Evolutionary conservation across 2,329 filamentous ascomycete species (phyloP), one percentile per base, ranked within the genome.

Genomic region (Orbilia javanica): DNA sequence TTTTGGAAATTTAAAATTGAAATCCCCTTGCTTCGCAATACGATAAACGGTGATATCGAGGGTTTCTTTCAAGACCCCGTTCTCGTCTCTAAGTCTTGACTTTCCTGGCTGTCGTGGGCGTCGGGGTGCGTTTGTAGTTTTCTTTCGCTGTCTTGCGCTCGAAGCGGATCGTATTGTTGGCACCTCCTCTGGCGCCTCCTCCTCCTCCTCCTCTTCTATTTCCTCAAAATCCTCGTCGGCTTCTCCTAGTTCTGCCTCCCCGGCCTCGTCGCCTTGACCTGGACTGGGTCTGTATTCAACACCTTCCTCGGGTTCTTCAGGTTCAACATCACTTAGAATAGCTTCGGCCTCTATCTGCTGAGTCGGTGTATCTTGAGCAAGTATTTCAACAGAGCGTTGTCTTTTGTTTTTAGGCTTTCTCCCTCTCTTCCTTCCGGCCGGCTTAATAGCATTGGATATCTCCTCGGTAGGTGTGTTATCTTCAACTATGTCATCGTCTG

Each of bases 21-120:
- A 63, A 29, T 78, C 74, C n/a, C 52, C 62, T 31, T 72, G 20
- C 18, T 78, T 78, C 3, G 74, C 62, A 25, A 78, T 78, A n/a
- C 67, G 74, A 27, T 78, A 72, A 22, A 78, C 74, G 1, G 74
- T 78, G 39, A 78, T 78, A 15, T 78, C 74, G 46, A 78, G 69
- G 3, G 74, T 78, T 68, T 78, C 74, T 22, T 78, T 78, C 2
- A 31, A 53, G 20, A 72, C 74, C 3, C 67, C 74, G n/a, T 78
- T 72, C 42, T 72, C 62, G 11, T 72, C 36, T 27, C 62, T 29
- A 3, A 62, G 52, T 50, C 48, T 72, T 13, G 67, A 78, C 34
- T 62, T 62, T 4, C 52, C 62, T 13, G 62, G 31, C 10, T 52
- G 67, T 22, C 67, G 60, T 53, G 52, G 52, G 5, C 63, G 60